Evolutionary conservation across 495 filamentous ascomycete species (phyloP).

Genomic region (Xylaria telfairii): DNA sequence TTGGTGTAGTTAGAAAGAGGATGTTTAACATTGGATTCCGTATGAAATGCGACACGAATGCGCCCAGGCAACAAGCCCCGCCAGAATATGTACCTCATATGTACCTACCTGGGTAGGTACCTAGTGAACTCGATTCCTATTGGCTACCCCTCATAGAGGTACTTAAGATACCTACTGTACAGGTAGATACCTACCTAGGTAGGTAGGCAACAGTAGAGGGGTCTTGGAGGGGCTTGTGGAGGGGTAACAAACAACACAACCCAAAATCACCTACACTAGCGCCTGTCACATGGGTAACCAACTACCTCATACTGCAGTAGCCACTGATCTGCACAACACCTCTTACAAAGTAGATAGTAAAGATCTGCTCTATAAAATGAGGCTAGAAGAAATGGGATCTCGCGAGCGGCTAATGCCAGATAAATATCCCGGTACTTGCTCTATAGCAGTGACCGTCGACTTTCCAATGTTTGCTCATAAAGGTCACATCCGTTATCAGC

Average conservation of each 20-base stretch:
- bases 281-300: slow-evolving; percentile 1
- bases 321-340: slow-evolving; percentile 10
- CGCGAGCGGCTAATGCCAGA: not conserved
- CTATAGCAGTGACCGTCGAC: not conserved
- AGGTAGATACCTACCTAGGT: not conserved
- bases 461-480: not conserved
- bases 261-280: not conserved
- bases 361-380: not conserved
- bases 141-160: not conserved
- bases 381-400: not conserved
- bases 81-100: too few relatives aligned
- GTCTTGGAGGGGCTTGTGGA: not conserved
- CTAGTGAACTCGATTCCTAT: not conserved
- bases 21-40: slow-evolving; percentile 14
- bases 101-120: too few relatives aligned
- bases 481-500: not conserved
- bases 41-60: slow-evolving; percentile 22
- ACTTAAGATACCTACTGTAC: not conserved
- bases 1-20: not conserved
- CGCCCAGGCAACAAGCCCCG: slow-evolving; percentile 19
- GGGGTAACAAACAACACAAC: not conserved
- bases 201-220: too few relatives aligned
- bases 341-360: not conserved
- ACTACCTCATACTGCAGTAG: slow-evolving; percentile 12
- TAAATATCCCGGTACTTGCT: not conserved